Percentiles rank a stretch among this genome's conserved stretches.
phyloP scores from a whole-genome alignment of 2,329 filamentous ascomycete genomes.

The Penicillium sp. region DNA sequence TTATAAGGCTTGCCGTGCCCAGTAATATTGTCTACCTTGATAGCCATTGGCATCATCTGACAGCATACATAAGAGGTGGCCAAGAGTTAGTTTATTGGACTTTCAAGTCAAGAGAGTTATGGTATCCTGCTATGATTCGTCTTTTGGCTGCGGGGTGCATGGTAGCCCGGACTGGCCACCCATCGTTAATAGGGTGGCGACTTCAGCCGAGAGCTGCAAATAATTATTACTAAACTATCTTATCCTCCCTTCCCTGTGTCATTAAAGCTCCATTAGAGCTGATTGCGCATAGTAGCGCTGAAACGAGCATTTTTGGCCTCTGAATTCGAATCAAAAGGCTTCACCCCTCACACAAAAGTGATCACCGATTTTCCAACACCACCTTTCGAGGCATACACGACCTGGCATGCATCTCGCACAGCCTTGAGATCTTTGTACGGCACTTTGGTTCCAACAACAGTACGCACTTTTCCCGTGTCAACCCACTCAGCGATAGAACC shows the following conservation, averaged over 20 bases:
- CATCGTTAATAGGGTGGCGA: constrained; percentile 1
- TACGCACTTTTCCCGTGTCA: constrained; percentile 51
- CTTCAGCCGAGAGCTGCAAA: not conserved
- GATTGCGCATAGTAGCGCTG: not conserved
- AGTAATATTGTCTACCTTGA: not conserved
- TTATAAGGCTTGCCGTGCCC: not conserved
- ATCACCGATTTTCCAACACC: constrained; percentile 53
- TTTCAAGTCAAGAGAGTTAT: not conserved
- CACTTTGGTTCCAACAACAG: constrained; percentile 50
- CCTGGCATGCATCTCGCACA: constrained; percentile 49
- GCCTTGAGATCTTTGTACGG: constrained; percentile 52
- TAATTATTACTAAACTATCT: not conserved
- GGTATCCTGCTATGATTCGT: constrained; percentile 12
- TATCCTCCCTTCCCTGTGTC: not conserved
- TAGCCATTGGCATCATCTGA: constrained; percentile 5
- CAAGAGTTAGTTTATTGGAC: not conserved
- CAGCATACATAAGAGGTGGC: not conserved
- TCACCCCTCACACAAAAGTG: constrained; percentile 8
- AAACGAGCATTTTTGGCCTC: not conserved
- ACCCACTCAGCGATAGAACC: constrained; percentile 51
- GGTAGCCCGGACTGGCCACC: not conserved
- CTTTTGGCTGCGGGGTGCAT: not conserved
- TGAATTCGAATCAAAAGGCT: not conserved
- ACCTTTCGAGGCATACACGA: constrained; percentile 49
- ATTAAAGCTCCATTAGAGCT: not conserved